Evolutionary conservation across 2,329 filamentous ascomycete species (phyloP).

Genomic region (Penicillium sp.): DNA sequence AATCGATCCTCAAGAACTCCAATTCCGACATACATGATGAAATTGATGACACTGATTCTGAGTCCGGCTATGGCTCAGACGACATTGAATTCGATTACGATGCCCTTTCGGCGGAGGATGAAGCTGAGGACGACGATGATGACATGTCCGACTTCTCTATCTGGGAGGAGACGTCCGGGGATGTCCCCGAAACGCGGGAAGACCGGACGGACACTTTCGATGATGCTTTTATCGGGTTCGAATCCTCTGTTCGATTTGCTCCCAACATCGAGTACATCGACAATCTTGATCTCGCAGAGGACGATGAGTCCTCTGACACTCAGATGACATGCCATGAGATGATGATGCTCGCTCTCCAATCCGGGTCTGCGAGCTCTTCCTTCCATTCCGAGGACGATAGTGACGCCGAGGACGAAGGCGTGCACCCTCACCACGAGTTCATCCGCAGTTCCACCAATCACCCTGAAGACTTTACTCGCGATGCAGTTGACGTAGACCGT

Average conservation of each 20-base stretch:
- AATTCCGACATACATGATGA: constrained; percentile 14
- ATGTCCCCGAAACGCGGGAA: constrained; percentile 32
- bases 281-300: constrained; percentile 27
- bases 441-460: constrained; percentile 24
- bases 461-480: constrained; percentile 40
- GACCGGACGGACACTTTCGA: constrained; percentile 37
- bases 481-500: constrained; percentile 43
- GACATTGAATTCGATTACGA: constrained; percentile 34
- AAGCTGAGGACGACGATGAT: constrained; percentile 33
- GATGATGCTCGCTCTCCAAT: constrained; percentile 38
- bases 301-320: constrained; percentile 24
- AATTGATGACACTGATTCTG: constrained; percentile 29
- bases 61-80: constrained; percentile 44
- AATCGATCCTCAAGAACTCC: constrained; percentile 40
- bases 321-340: constrained; percentile 46
- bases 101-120: constrained; percentile 29
- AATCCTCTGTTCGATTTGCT: constrained; percentile 39
- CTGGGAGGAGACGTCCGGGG: constrained; percentile 34
- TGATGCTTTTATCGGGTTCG: constrained; percentile 42
- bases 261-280: constrained; percentile 40
- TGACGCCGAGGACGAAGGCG: constrained; percentile 16
- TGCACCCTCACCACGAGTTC: constrained; percentile 19
- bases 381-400: constrained; percentile 23
- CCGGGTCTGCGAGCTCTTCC: constrained; percentile 24
- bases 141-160: constrained; percentile 34